phyloP scores from a whole-genome alignment of 805 yeast species.

The Yamadazyma kitorensis region DNA sequence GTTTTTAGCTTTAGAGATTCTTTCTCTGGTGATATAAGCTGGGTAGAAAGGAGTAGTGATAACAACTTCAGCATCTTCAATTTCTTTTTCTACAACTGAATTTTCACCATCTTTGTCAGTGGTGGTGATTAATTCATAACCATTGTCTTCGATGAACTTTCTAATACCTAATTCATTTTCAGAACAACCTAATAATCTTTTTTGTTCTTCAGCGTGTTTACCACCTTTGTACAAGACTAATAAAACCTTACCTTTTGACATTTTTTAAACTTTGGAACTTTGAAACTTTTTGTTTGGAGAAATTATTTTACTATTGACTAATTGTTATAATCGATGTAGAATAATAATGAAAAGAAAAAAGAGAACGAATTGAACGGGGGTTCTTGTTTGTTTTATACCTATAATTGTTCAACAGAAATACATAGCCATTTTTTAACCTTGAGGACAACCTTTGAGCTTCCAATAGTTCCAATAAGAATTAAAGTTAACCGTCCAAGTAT shows the following conservation, averaged over 20 bases:
- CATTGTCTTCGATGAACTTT: conserved; percentile 58
- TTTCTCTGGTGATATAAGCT: conserved; percentile 64
- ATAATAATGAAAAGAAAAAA: too few species aligned
- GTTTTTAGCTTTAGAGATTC: conserved; percentile 66
- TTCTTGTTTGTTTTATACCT: too few species aligned
- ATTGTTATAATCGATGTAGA: too few species aligned
- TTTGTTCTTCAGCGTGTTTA: conserved; percentile 55
- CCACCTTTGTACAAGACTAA: conserved; percentile 59
- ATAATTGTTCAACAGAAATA: too few species aligned
- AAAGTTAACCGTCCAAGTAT: too few species aligned
- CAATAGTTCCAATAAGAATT: too few species aligned
- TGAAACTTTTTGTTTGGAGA: too few species aligned
- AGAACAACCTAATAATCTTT: conserved; percentile 61
- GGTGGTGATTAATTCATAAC: conserved; percentile 65
- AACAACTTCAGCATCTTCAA: conserved; percentile 69
- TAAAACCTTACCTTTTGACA: conserved; percentile 47
- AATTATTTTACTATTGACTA: too few species aligned
- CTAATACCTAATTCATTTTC: conserved; percentile 75
- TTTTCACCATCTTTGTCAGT: conserved; percentile 62
- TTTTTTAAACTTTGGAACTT: too few species aligned
- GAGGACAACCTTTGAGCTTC: too few species aligned
- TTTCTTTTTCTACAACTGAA: conserved; percentile 59
- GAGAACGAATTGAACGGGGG: too few species aligned
- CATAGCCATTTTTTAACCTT: too few species aligned
- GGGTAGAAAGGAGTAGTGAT: conserved; percentile 85